Base-by-base conservation (phyloP, 106 monocot species). In the Phalaenopsis aphrodite region DNA sequence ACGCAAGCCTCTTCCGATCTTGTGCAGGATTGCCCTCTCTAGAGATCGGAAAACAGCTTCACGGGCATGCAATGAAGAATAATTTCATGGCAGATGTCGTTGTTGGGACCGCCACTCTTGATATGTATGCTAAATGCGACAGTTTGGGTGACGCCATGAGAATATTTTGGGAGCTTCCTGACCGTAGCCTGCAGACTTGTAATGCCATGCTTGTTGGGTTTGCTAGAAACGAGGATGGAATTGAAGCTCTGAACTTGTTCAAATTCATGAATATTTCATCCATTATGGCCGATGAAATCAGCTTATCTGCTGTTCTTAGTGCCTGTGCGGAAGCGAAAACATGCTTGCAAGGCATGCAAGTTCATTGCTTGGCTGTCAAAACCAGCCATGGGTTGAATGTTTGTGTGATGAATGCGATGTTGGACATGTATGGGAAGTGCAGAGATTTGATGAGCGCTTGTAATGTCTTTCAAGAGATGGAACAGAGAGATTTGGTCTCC, bases 361-460 rank as follows among this genome's bases (percentile, higher is more conserved):
- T 88, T 52, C 97, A 98, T 82, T 88, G 79, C 46, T 56, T 94
- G 42, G 84, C 89, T 72, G 64, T 94, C 46, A 98, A 98, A 84
- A 84, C 81, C 8, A 72, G 81, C 56, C 82, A 88, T 46, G 23
- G 21, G 19, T 88, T 74, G 9, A 71, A 90, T 36, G 71, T 92
- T 43, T 92, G 89, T 80, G 97, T 92, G 16, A 80, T 43, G 5
- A 98, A 98, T 85, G 89, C 96, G 41, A 56, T 83, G 42, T 67
- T 93, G 76, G 93, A 96, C 87, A 93, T 96, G 91, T 96, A 96
- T 84, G 97, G 93, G 5, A 98, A 98, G 83, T 94, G 94, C 56
- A 58, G 85, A 80, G 85, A 78, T 87, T 76, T 88, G 38, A 43
- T 14, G 23, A 90, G 85, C 73, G 92, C 92, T 12, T 82, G 75